phyloP scores from a whole-genome alignment of 1,284 basidiomycete genomes.

The Vanrija humicola region DNA sequence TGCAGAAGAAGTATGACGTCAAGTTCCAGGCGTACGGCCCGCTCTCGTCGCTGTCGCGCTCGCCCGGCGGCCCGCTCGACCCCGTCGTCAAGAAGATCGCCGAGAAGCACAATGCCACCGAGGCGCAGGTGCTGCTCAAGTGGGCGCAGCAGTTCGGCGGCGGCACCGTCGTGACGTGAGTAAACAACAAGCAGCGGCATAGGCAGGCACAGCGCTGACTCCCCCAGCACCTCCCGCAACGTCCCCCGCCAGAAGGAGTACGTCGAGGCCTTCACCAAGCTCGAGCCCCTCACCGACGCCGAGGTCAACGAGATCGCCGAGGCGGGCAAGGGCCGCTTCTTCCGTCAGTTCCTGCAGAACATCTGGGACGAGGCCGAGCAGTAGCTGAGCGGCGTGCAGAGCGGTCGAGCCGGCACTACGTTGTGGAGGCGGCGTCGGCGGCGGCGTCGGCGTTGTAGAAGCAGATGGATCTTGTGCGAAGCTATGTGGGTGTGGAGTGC shows the following conservation, averaged over 20 bases:
- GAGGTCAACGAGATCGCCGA: conserved; percentile 51
- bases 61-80: conserved; percentile 60
- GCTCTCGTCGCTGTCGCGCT: conserved; percentile 44
- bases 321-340: conserved; percentile 35
- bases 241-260: conserved; percentile 64
- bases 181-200: too few relatives aligned
- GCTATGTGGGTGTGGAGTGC: neutral
- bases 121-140: conserved; percentile 41
- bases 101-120: conserved; percentile 28
- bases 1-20: conserved; percentile 62
- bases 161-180: conserved; percentile 61
- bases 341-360: conserved; percentile 25
- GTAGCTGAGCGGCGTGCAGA: neutral
- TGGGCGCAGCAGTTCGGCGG: conserved; percentile 41
- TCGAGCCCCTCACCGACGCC: conserved; percentile 59
- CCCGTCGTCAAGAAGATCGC: conserved; percentile 56
- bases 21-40: conserved; percentile 62
- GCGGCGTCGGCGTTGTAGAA: neutral
- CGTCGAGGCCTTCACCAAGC: conserved; percentile 53
- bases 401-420: neutral
- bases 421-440: neutral
- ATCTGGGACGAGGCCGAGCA: conserved; percentile 1
- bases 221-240: conserved; percentile 60
- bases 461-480: neutral
- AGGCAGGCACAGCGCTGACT: too few relatives aligned